These are phyloP conservation scores for Geranium rotundifolium DNA, from an alignment of 345 rosid genomes.

Conservation along the genomic window DNA sequence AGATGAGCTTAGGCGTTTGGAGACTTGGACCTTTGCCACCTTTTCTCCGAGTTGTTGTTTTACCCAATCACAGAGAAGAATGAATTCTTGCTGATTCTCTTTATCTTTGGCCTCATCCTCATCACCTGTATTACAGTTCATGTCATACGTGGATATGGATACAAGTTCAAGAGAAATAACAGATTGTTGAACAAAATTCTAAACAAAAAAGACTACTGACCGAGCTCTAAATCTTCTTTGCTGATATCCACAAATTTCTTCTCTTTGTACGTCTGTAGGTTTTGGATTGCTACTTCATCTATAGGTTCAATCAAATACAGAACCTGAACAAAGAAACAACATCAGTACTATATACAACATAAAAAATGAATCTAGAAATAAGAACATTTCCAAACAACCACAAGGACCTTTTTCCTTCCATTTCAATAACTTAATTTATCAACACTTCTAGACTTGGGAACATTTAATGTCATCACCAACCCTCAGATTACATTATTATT, in stretches of 20 bases:
- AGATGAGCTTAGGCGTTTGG: slow-evolving; percentile 83
- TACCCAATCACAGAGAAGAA: slow-evolving; percentile 85
- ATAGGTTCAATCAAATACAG: slow-evolving; percentile 91
- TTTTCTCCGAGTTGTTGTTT: slow-evolving; percentile 95
- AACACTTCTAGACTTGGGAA: no score
- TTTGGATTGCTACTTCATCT: slow-evolving; percentile 96
- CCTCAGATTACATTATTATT: no score
- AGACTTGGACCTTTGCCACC: slow-evolving; percentile 92
- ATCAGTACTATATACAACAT: slow-evolving; percentile 8
- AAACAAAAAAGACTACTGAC: slow-evolving; percentile 38
- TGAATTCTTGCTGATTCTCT: slow-evolving; percentile 68
- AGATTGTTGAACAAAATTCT: no score
- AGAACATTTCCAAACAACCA: no score
- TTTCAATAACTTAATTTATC: no score
- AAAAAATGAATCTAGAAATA: no score
- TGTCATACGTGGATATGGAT: background rate
- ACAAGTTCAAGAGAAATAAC: background rate
- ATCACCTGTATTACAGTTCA: slow-evolving; percentile 38
- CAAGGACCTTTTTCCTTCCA: no score
- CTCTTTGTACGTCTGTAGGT: slow-evolving; percentile 88
- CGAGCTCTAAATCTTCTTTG: slow-evolving; percentile 97
- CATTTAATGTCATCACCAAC: no score
- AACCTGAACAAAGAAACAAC: slow-evolving; percentile 36
- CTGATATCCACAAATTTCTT: slow-evolving; percentile 98
- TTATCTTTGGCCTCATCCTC: slow-evolving; percentile 93